phyloP scores from a whole-genome alignment of 2,329 filamentous ascomycete genomes.

The Diaporthe vaccinii region DNA sequence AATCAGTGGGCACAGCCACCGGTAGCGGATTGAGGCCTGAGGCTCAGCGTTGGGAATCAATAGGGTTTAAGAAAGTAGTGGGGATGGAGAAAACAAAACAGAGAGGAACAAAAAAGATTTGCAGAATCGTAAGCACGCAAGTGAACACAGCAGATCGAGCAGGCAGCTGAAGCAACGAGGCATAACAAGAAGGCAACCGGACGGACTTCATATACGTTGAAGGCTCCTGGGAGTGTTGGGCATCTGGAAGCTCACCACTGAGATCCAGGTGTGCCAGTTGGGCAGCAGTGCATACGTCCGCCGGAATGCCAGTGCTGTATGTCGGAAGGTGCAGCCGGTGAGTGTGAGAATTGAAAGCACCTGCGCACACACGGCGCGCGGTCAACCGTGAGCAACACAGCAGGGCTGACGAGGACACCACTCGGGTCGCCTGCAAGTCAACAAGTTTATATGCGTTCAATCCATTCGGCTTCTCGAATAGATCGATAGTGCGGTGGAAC shows the following conservation, averaged over 20 bases:
- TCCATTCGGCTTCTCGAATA: not conserved
- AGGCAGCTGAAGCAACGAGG: conserved; percentile 16
- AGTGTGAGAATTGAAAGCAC: not conserved
- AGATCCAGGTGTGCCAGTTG: not conserved
- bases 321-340: not conserved
- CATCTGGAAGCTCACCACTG: not conserved
- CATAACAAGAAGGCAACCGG: conserved; percentile 24
- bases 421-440: not conserved
- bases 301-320: not conserved
- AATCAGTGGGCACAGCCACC: conserved; percentile 22
- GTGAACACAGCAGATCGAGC: not conserved
- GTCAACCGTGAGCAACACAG: not conserved
- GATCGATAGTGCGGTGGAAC: not conserved
- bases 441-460: not conserved
- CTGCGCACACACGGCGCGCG: not conserved
- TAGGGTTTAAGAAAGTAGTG: not conserved
- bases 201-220: conserved; percentile 21
- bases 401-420: conserved; percentile 16
- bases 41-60: not conserved
- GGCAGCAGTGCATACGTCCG: conserved; percentile 33
- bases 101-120: not conserved
- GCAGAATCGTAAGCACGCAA: not conserved
- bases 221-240: not conserved
- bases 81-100: not conserved
- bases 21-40: not conserved